These are phyloP conservation scores for Coemansia sp. DNA, from an alignment of 192 early-diverging fungal genomes.

Conservation along the genomic window DNA sequence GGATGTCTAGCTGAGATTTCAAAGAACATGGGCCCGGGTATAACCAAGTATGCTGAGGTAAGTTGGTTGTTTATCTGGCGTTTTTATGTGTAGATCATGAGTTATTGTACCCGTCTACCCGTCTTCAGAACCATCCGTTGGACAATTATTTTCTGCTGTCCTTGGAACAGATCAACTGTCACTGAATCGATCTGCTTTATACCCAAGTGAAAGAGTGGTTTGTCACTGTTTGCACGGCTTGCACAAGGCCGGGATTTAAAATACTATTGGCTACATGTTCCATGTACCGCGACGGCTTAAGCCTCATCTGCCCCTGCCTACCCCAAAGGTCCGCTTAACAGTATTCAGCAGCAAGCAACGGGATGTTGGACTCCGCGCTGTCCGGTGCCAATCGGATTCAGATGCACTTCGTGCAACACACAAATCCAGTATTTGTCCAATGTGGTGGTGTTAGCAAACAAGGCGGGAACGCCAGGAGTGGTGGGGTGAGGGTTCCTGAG, in stretches of 20 bases:
- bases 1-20: conserved; percentile 82
- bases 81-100: no score
- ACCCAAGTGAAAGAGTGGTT: background rate
- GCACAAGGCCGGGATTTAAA: background rate
- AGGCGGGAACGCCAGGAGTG: background rate
- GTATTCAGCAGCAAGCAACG: background rate
- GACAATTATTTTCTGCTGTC: background rate
- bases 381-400: conserved; percentile 10
- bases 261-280: background rate
- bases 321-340: background rate
- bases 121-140: background rate
- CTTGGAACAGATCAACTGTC: background rate
- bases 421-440: background rate
- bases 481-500: no score
- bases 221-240: background rate
- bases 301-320: background rate
- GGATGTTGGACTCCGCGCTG: background rate
- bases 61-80: conserved; percentile 1
- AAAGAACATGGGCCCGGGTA: conserved; percentile 56
- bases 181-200: background rate
- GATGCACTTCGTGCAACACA: background rate
- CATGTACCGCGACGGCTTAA: background rate
- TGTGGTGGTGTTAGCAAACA: background rate
- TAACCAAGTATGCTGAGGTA: conserved; percentile 57
- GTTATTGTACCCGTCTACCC: background rate